Conservation (phyloP, 805 yeast genomes). For the Dipodascopsis tothii region DNA sequence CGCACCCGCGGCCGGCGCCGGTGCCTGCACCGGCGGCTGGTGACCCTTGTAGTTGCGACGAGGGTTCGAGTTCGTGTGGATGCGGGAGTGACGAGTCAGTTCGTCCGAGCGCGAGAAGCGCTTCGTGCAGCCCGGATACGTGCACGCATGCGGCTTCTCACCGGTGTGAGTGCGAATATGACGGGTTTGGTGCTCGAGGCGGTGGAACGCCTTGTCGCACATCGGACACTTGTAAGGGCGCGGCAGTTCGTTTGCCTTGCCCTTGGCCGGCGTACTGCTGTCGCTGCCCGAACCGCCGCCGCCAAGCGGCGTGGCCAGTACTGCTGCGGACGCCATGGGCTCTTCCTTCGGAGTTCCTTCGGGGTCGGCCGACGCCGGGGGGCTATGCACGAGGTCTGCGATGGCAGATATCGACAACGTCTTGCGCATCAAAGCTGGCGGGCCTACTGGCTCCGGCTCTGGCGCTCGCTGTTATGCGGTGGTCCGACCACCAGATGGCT, state of each 20-base stretch:
- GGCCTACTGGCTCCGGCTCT: no score
- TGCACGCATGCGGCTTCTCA: constrained; percentile 81
- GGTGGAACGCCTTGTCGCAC: constrained; percentile 78
- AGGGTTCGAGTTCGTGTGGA: constrained; percentile 46
- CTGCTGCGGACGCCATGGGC: constrained; percentile 1
- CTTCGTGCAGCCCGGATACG: constrained; percentile 76
- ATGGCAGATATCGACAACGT: constrained; percentile 7
- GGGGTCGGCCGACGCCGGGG: neutral
- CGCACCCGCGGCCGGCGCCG: constrained; percentile 2
- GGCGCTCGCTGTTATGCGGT: no score
- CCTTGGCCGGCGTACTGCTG: neutral
- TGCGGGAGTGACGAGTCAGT: constrained; percentile 75
- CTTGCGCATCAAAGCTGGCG: constrained; percentile 6
- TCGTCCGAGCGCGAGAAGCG: constrained; percentile 77
- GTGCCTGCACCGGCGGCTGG: constrained; percentile 1
- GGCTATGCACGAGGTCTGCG: constrained; percentile 4
- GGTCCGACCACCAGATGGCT: no score
- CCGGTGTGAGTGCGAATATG: constrained; percentile 92
- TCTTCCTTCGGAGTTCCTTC: no score
- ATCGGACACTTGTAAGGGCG: constrained; percentile 80
- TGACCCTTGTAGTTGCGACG: constrained; percentile 25
- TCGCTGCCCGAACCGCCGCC: neutral
- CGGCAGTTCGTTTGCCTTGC: constrained; percentile 29
- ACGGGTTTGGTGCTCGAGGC: constrained; percentile 84
- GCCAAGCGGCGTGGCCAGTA: no score